A percentile compares a stretch with the other conserved stretches of the same genome.
These are phyloP conservation scores for Didymella keratinophila DNA, from an alignment of 2,329 filamentous ascomycete genomes.

Conservation along the genomic window DNA sequence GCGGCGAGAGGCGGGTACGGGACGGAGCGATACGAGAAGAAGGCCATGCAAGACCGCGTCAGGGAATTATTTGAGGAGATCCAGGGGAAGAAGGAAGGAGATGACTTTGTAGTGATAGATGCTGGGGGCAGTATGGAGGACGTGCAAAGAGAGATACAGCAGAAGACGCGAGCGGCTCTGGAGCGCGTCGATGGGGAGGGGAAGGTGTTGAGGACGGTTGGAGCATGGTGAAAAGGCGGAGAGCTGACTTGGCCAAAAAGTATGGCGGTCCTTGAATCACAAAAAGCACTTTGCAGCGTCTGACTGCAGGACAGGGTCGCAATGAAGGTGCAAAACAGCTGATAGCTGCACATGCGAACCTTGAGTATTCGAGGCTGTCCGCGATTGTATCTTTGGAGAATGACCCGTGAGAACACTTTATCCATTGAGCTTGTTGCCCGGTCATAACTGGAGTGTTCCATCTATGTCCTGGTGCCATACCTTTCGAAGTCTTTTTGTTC, in stretches of 20 bases:
- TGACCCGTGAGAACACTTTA: too few species aligned
- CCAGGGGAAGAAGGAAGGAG: constrained; percentile 56
- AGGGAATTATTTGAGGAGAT: constrained; percentile 72
- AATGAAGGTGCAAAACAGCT: too few species aligned
- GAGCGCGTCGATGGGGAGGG: constrained; percentile 27
- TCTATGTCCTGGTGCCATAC: too few species aligned
- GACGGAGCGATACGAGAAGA: constrained; percentile 85
- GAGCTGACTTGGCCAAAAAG: background rate
- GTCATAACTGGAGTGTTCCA: too few species aligned
- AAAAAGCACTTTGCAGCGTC: too few species aligned
- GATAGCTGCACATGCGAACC: too few species aligned
- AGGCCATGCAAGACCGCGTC: constrained; percentile 81
- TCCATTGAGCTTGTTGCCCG: too few species aligned
- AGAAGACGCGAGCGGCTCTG: constrained; percentile 35
- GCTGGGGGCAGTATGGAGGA: constrained; percentile 61
- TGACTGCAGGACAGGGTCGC: too few species aligned
- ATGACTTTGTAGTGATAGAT: constrained; percentile 63
- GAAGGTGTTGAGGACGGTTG: constrained; percentile 37
- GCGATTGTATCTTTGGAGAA: too few species aligned
- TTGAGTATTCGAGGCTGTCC: too few species aligned
- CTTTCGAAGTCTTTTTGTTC: too few species aligned
- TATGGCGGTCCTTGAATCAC: background rate
- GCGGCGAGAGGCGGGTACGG: constrained; percentile 85
- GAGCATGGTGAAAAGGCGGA: constrained; percentile 34
- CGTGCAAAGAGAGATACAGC: constrained; percentile 54